Evolutionary conservation across 179 eudicot species (phyloP).

Genomic region (Silene noctiflora): DNA sequence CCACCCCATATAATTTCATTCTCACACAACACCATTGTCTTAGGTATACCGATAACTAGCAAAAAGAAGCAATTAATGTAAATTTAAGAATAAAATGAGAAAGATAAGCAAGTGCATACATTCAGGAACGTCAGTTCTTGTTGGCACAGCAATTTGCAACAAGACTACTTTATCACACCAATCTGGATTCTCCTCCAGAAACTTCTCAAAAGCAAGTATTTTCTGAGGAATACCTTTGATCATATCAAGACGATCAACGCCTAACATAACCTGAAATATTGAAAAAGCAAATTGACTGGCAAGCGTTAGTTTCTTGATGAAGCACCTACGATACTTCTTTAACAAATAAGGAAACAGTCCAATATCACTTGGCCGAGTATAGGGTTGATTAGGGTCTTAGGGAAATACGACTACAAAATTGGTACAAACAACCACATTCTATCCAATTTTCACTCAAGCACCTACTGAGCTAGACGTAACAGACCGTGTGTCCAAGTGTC

Average conservation of each 20-base stretch:
- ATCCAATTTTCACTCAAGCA: too few relatives aligned
- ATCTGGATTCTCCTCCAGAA: constrained; percentile 57
- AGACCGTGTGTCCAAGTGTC: too few relatives aligned
- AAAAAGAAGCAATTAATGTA: background rate
- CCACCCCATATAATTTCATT: too few relatives aligned
- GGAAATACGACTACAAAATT: too few relatives aligned
- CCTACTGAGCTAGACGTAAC: too few relatives aligned
- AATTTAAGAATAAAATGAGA: background rate
- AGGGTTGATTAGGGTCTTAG: too few relatives aligned
- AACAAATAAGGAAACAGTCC: background rate
- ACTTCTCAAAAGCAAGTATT: constrained; percentile 72
- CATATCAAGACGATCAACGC: constrained; percentile 78
- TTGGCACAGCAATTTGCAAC: constrained; percentile 62
- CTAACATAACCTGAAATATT: constrained; percentile 56
- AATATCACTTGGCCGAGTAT: background rate
- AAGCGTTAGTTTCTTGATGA: background rate
- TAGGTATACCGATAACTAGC: too few relatives aligned
- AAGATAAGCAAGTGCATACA: constrained; percentile 32
- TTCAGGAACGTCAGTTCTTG: constrained; percentile 64
- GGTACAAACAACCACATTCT: too few relatives aligned
- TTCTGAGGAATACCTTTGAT: constrained; percentile 81
- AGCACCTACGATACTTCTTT: background rate
- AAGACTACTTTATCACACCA: constrained; percentile 57
- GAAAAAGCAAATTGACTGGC: background rate
- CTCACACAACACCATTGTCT: too few relatives aligned